Percentiles rank a stretch among this genome's conserved stretches.
Conservation (phyloP, 164 flowering plant genomes). For the Stephania yunnanensis region DNA sequence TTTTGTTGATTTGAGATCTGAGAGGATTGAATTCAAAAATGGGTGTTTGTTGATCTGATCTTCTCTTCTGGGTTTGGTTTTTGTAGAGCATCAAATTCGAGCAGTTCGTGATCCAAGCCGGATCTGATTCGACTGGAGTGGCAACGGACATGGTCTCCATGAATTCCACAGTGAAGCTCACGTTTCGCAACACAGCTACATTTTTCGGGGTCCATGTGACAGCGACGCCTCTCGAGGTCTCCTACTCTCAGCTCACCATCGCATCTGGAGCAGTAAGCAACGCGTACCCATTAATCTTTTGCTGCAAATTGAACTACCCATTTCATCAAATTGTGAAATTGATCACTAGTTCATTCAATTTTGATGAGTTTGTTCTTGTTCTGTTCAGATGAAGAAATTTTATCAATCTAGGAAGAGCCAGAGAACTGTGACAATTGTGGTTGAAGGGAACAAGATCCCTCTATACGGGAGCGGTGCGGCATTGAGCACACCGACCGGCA, state of each 20-base stretch:
- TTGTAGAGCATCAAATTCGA: conserved; percentile 68
- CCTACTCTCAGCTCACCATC: conserved; percentile 50
- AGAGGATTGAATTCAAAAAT: too few species aligned
- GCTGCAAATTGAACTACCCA: not conserved
- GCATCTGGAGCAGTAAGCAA: conserved; percentile 63
- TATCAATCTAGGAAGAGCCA: conserved; percentile 79
- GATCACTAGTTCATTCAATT: not conserved
- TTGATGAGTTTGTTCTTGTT: not conserved
- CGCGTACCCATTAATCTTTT: not conserved
- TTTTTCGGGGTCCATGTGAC: conserved; percentile 87
- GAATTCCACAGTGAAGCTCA: conserved; percentile 66
- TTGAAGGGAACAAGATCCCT: conserved; percentile 63
- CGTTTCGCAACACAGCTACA: conserved; percentile 71
- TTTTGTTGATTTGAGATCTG: conserved; percentile 6
- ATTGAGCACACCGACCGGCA: conserved; percentile 58
- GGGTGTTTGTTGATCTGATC: not conserved
- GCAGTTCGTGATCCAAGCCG: conserved; percentile 63
- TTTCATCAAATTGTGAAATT: not conserved
- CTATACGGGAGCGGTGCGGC: conserved; percentile 73
- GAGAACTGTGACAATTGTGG: conserved; percentile 37
- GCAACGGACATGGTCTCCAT: conserved; percentile 78
- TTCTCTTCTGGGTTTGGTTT: not conserved
- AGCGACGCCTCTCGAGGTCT: conserved; percentile 59
- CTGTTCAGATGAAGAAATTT: conserved; percentile 62
- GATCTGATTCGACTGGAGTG: conserved; percentile 72